Evolutionary conservation across 2,329 filamentous ascomycete species (phyloP), one percentile per base, ranked within the genome.

Genomic region (Sarocladium oryzae): DNA sequence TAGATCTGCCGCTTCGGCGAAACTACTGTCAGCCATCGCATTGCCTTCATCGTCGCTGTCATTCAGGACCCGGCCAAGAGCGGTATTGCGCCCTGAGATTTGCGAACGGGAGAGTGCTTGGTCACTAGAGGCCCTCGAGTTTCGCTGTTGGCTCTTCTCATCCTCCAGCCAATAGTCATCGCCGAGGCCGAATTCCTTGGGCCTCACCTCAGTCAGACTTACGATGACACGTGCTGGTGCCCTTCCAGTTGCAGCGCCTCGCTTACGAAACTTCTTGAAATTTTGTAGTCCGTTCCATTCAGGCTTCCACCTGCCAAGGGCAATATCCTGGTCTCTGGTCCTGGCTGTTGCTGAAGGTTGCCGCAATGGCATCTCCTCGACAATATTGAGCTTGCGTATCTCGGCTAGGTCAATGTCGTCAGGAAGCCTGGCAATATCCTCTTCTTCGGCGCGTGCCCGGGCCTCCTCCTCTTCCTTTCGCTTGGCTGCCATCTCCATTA

Each of bases 281-380:
- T 99, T 97, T 67, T 89, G 92, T 38, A 92, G 79, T 1, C 92
- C 93, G 63, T 96, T 95, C 93, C 93, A 99, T 35, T 77, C 77
- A 1, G 89, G 83, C 57, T 96, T 81, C 91, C 92, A 96, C 36
- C 88, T 77, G 4, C 76, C 75, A 38, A 74, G 71, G 1, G 69
- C 72, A 40, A 75, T 65, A 18, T 79, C 76, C 52, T 73, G 69
- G n/a, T 84, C 80, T 55, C 60, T 57, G 54, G 58, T 66, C 51
- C 57, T 63, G 26, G 57, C 52, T 2, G 57, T 52, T 51, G 60
- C 55, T 49, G 59, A 61, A 60, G 61, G 57, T 55, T 61, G 52
- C 21, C 74, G 77, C 7, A 49, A 20, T 5, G 50, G 36, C 68
- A 95, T 88, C 56, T 86, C 79, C 61, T 93, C 88, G 1, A 95